These are phyloP conservation scores for Tripterygium wilfordii DNA, from an alignment of 177 flowering plant genomes.

Conservation along the genomic window DNA sequence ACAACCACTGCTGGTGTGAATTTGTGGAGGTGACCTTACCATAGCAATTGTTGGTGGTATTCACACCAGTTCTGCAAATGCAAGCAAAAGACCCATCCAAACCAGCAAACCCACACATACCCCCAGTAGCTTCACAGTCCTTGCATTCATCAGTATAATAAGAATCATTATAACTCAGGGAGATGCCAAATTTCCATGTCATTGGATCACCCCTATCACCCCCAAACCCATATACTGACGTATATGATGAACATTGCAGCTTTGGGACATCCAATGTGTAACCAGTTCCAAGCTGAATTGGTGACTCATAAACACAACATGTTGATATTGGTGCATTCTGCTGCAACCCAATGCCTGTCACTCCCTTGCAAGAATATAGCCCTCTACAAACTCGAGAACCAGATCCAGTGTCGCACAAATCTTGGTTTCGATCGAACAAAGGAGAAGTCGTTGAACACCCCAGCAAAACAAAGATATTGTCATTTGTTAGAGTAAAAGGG, in stretches of 20 bases:
- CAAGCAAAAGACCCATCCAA: conserved; percentile 40
- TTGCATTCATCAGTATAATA: conserved; percentile 27
- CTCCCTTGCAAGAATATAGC: conserved; percentile 59
- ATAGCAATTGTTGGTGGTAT: conserved; percentile 46
- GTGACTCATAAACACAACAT: conserved; percentile 56
- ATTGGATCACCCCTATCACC: conserved; percentile 42
- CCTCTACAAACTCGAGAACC: conserved; percentile 46
- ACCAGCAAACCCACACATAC: conserved; percentile 48
- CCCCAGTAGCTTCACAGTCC: conserved; percentile 51
- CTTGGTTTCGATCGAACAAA: conserved; percentile 36
- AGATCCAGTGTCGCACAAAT: conserved; percentile 47
- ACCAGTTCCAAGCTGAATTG: conserved; percentile 23
- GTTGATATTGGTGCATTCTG: conserved; percentile 45
- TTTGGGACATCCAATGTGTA: conserved; percentile 49
- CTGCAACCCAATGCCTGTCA: conserved; percentile 48
- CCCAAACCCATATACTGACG: conserved; percentile 49
- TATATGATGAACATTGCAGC: conserved; percentile 65
- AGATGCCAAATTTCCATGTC: conserved; percentile 55
- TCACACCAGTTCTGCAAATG: conserved; percentile 43
- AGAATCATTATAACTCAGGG: conserved; percentile 41
- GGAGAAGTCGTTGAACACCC: conserved; percentile 69
- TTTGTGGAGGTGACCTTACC: conserved; percentile 68
- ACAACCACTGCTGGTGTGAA: neutral
- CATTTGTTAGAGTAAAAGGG: conserved; percentile 29
- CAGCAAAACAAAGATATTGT: conserved; percentile 42